A percentile compares a stretch with the other conserved stretches of the same genome.
Conservation (phyloP, 2,329 filamentous ascomycete species). For the Elsinoe australis region DNA sequence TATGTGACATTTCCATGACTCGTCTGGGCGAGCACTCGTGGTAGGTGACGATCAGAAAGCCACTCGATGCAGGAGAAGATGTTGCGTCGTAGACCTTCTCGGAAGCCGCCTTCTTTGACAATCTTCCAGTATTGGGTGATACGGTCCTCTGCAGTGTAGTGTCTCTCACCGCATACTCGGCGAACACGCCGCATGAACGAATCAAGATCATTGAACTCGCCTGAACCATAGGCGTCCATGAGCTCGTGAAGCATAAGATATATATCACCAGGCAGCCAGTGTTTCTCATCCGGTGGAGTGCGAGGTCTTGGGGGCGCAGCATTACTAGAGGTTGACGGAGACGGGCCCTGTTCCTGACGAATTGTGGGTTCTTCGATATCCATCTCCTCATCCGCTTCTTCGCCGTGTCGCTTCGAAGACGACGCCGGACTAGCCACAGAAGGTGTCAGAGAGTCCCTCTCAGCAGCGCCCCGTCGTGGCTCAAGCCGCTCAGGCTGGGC, state of each 20-base stretch:
- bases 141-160: slow-evolving; percentile 12
- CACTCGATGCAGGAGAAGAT: slow-evolving; percentile 4
- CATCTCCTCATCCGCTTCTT: no score
- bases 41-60: background rate
- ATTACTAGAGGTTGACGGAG: background rate
- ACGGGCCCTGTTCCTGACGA: background rate
- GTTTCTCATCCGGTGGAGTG: slow-evolving; percentile 8
- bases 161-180: background rate
- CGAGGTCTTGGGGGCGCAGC: background rate
- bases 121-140: slow-evolving; percentile 13
- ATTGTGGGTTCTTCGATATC: no score
- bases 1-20: slow-evolving; percentile 2
- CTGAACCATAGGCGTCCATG: slow-evolving; percentile 3
- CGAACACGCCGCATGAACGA: background rate
- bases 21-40: background rate
- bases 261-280: slow-evolving; percentile 19
- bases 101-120: slow-evolving; percentile 8
- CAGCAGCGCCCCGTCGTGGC: no score
- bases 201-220: background rate
- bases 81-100: slow-evolving; percentile 1
- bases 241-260: slow-evolving; percentile 18
- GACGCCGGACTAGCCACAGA: no score
- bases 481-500: no score
- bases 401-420: no score
- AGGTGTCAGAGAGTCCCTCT: no score